A percentile compares a stretch with the other conserved stretches of the same genome.
phyloP scores from a whole-genome alignment of 2,329 filamentous ascomycete genomes.

The Alternaria dauci region DNA sequence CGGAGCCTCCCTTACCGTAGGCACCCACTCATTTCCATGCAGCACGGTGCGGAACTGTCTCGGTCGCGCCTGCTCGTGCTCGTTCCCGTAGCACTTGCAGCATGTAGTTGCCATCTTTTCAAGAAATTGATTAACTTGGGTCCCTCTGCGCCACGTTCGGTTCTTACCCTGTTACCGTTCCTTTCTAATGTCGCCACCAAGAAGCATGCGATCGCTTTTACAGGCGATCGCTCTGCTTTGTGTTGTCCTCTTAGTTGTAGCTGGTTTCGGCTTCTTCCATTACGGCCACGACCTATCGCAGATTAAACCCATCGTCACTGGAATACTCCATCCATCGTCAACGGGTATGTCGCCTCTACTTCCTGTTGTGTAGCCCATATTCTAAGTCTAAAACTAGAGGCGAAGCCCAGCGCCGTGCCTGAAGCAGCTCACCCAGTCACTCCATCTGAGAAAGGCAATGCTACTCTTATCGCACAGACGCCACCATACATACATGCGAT shows the following conservation, averaged over 20 bases:
- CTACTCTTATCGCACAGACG: slow-evolving; percentile 22
- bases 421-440: neutral
- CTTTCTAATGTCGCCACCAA: slow-evolving; percentile 18
- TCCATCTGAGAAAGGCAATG: slow-evolving; percentile 18
- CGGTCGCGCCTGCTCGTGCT: neutral
- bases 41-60: neutral
- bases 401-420: neutral
- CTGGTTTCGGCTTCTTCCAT: slow-evolving; percentile 18
- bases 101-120: neutral
- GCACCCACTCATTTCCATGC: neutral
- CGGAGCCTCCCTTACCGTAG: neutral
- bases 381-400: slow-evolving; percentile 7
- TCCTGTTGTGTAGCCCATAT: neutral
- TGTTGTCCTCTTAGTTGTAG: slow-evolving; percentile 18
- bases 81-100: neutral
- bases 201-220: slow-evolving; percentile 22
- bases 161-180: neutral
- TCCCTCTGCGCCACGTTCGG: neutral
- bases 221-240: slow-evolving; percentile 21
- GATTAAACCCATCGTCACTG: slow-evolving; percentile 11
- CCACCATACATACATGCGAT: slow-evolving; percentile 29
- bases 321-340: slow-evolving; percentile 3
- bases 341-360: neutral
- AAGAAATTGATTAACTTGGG: neutral
- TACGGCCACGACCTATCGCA: slow-evolving; percentile 16